phyloP scores from a whole-genome alignment of 306 rosid species.

The Potentilla sterilis region DNA sequence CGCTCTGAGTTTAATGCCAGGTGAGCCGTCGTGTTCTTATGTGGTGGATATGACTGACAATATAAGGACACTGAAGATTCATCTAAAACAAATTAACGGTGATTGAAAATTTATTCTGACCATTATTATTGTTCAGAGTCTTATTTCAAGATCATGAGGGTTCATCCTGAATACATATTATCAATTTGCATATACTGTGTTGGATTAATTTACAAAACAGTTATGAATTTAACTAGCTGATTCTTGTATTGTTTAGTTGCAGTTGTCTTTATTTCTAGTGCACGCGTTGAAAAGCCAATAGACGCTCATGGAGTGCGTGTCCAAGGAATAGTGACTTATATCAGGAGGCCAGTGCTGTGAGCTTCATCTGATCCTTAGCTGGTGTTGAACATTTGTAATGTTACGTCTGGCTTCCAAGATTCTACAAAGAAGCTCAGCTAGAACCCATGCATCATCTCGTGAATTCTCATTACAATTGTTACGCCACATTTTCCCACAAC shows the following conservation, averaged over 20 bases:
- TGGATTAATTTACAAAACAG: too few relatives aligned
- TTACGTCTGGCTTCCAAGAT: constrained; percentile 26
- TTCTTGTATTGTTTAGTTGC: not conserved
- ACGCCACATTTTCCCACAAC: not conserved
- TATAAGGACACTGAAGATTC: not conserved
- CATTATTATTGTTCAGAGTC: not conserved
- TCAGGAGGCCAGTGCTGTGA: not conserved
- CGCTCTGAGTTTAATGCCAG: not conserved
- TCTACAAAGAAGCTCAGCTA: constrained; percentile 15
- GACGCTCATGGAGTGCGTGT: not conserved
- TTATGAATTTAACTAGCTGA: not conserved
- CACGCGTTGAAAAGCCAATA: not conserved
- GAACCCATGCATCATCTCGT: not conserved
- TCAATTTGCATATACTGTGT: not conserved
- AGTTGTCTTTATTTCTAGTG: not conserved
- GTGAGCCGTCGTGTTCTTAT: not conserved
- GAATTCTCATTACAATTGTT: constrained; percentile 1
- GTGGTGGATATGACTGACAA: not conserved
- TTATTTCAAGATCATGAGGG: not conserved
- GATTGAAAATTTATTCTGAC: not conserved
- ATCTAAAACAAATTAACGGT: not conserved
- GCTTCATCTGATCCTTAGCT: not conserved
- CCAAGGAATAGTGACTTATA: not conserved
- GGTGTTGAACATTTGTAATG: constrained; percentile 17
- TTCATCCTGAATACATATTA: not conserved